Evolutionary conservation across 2,329 filamentous ascomycete genomes (phyloP), one percentile per base, ranked within the genome.

Genomic region (Pseudogymnoascus sp.): DNA sequence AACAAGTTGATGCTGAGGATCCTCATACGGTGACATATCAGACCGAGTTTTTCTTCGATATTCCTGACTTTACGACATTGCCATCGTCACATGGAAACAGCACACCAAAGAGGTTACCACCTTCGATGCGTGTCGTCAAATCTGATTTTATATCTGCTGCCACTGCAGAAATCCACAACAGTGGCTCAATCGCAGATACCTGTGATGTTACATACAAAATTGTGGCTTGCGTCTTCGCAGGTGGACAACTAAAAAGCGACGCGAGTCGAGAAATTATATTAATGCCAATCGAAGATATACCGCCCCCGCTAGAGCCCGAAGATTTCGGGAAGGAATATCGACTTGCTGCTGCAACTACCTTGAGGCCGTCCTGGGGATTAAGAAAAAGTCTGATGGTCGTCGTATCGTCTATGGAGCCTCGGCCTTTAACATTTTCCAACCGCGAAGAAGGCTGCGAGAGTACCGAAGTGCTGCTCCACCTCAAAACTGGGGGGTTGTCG

Each of bases 281-380:
- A 38, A 60, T 60, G 55, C 55, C 55, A 28, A 28, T 60, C 38
- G 38, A 33, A 60, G 55, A 60, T 60, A 33, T 21, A 60, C 55
- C 55, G 16, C 55, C 55, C 12, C 55, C 55, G 38, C 55, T 60
- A 31, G 55, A 28, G 33, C 55, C 55, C 12, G 55, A 60, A 38
- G 55, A 60, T 60, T 60, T 60, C 16, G 38, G 38, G 16, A 38
- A 38, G 55, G 55, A 60, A 60, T 60, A 37, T 35, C 55, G 31
- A 60, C 55, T 60, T 23, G 31, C 38, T 60, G 55, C 5, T 12
- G 38, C 28, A 60, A 37, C 31, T 14, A 23, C 23, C 33, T 60
- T 60, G 16, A 60, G 38, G 16, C 31, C 28, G 23, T 38, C 23
- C 14, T 21, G 21, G 18, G n/a, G 38, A 5, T 38, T 16, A n/a